phyloP scores from a whole-genome alignment of 768 basidiomycete species.

The Dentipellis sp. region DNA sequence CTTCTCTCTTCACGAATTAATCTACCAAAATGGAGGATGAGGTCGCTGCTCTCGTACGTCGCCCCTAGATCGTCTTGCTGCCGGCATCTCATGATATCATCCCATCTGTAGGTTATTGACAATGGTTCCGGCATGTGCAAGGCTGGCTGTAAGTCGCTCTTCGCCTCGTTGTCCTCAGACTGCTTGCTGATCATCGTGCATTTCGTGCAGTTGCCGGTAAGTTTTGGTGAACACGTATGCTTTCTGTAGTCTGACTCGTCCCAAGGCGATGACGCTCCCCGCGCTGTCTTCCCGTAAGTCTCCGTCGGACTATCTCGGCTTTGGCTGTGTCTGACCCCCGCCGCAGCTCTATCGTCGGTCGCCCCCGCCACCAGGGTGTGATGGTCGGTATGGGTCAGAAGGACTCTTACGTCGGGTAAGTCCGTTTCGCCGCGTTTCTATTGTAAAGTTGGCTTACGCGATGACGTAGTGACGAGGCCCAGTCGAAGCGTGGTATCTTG shows the following conservation, averaged over 20 bases:
- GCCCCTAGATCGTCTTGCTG: neutral
- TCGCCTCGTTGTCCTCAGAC: constrained; percentile 7
- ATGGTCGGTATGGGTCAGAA: constrained; percentile 98
- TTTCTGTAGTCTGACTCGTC: neutral
- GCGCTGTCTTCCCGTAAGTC: constrained; percentile 90
- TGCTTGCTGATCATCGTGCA: constrained; percentile 49
- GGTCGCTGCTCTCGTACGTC: constrained; percentile 44
- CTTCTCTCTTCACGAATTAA: constrained; percentile 1
- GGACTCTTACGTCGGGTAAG: constrained; percentile 91
- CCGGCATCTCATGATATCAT: neutral
- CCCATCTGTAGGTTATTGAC: constrained; percentile 59
- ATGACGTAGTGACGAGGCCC: constrained; percentile 68
- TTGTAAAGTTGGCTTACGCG: constrained; percentile 3
- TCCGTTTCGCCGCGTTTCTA: constrained; percentile 2
- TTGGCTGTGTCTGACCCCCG: constrained; percentile 5
- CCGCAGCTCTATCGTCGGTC: constrained; percentile 82
- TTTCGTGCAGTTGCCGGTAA: constrained; percentile 63
- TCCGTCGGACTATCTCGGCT: neutral
- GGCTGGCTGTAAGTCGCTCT: constrained; percentile 77
- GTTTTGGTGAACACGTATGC: neutral
- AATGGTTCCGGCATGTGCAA: constrained; percentile 99
- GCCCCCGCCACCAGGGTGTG: constrained; percentile 89
- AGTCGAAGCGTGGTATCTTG: constrained; percentile 92
- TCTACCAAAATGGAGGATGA: constrained; percentile 50
- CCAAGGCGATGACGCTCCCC: constrained; percentile 90